Conservation (phyloP, 768 basidiomycete species). For the Suillus alpinus region DNA sequence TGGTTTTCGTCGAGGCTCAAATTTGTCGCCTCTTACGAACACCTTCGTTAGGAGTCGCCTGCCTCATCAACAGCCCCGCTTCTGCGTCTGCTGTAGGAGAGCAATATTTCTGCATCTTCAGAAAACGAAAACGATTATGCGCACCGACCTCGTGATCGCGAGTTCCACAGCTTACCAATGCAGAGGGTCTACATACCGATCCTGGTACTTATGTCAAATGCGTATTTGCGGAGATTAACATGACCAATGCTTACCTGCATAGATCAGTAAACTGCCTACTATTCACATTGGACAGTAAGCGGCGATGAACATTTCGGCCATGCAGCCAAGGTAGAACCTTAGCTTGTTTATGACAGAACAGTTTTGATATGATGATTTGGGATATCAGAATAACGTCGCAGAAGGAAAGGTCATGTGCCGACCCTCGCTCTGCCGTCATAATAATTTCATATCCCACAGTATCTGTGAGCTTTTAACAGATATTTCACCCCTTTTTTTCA, state of each 20-base stretch:
- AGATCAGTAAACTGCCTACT: background rate
- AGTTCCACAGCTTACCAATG: background rate
- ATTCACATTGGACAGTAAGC: background rate
- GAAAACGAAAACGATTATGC: background rate
- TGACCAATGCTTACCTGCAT: background rate
- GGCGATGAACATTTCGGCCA: background rate
- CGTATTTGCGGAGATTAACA: background rate
- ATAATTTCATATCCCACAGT: background rate
- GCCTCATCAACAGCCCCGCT: background rate
- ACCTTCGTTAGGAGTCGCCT: background rate
- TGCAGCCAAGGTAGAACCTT: background rate
- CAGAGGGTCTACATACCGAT: background rate
- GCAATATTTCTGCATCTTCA: background rate
- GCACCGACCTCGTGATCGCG: background rate
- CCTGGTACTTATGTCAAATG: background rate
- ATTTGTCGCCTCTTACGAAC: background rate
- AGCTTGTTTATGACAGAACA: background rate
- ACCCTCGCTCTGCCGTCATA: too few species aligned
- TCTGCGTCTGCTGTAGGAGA: background rate
- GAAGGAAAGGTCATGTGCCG: background rate
- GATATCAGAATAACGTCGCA: background rate
- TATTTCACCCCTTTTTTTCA: background rate
- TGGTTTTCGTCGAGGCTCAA: background rate
- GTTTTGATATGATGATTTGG: background rate
- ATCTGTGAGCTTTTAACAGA: background rate